These are phyloP conservation scores for Remersonia thermophila DNA, from an alignment of 2,329 filamentous ascomycete genomes.

Conservation along the genomic window DNA sequence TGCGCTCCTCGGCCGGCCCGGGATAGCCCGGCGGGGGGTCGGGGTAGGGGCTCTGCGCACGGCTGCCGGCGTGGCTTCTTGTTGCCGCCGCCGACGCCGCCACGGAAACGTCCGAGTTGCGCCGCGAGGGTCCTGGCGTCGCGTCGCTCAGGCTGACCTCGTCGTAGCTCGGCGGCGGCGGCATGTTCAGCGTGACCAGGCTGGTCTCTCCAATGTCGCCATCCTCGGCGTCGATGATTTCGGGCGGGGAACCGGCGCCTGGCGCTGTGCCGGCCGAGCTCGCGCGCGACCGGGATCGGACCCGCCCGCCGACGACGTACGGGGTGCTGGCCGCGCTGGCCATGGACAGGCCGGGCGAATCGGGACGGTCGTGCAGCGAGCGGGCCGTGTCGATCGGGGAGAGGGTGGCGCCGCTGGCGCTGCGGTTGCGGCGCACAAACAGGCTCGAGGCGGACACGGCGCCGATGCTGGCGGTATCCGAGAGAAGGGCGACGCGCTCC, in stretches of 20 bases:
- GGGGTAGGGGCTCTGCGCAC: constrained; percentile 25
- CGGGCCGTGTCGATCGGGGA: constrained; percentile 31
- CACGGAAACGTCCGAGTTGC: constrained; percentile 6
- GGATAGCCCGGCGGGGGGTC: constrained; percentile 42
- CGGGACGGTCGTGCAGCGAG: constrained; percentile 16
- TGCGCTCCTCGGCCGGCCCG: constrained; percentile 23
- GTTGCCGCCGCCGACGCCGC: constrained; percentile 20
- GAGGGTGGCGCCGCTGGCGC: constrained; percentile 39
- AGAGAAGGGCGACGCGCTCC: constrained; percentile 58
- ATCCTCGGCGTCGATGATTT: constrained; percentile 33
- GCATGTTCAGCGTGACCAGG: constrained; percentile 13
- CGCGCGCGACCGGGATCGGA: constrained; percentile 28
- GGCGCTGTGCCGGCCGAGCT: constrained; percentile 34
- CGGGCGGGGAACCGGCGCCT: constrained; percentile 34
- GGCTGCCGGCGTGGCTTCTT: constrained; percentile 16
- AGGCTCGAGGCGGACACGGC: constrained; percentile 17
- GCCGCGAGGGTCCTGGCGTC: constrained; percentile 19
- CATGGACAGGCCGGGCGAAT: constrained; percentile 11
- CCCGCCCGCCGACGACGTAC: constrained; percentile 23
- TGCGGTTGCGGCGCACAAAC: constrained; percentile 32
- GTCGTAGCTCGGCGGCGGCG: constrained; percentile 40
- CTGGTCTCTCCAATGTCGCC: constrained; percentile 24
- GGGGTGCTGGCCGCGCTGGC: constrained; percentile 9
- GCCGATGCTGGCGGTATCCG: constrained; percentile 55
- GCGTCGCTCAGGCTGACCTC: constrained; percentile 22